Percentiles rank a stretch among this genome's conserved stretches.
Conservation (phyloP, 352 stramenopile species). For the Globisporangium polare region DNA sequence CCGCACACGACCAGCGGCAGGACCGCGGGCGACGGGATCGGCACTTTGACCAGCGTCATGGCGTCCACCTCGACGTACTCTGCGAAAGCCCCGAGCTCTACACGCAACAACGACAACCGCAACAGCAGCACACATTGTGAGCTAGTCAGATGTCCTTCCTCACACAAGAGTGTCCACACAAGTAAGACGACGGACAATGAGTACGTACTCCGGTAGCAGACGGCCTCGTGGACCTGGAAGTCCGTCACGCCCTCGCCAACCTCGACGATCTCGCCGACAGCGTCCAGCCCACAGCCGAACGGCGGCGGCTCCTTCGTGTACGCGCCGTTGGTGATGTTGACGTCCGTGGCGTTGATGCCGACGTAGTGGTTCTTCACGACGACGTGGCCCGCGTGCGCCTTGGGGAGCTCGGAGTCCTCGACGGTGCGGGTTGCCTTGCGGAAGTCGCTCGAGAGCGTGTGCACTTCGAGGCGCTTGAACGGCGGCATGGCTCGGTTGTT, state of each 20-base stretch:
- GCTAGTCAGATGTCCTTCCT: background rate
- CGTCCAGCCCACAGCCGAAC: slow-evolving; percentile 43
- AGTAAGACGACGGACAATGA: background rate
- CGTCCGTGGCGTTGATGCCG: slow-evolving; percentile 56
- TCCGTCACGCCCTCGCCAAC: slow-evolving; percentile 41
- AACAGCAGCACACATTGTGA: background rate
- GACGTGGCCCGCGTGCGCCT: slow-evolving; percentile 20
- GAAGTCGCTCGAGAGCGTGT: slow-evolving; percentile 38
- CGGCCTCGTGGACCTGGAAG: slow-evolving; percentile 40
- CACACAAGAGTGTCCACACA: background rate
- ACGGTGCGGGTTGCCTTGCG: slow-evolving; percentile 30
- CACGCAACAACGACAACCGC: background rate
- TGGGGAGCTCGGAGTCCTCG: slow-evolving; percentile 22
- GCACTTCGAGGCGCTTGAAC: slow-evolving; percentile 34
- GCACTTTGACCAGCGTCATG: slow-evolving; percentile 27
- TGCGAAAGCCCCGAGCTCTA: slow-evolving; percentile 46
- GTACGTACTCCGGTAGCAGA: slow-evolving; percentile 38
- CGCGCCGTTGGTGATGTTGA: slow-evolving; percentile 52
- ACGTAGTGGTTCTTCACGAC: slow-evolving; percentile 52
- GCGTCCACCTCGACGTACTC: slow-evolving; percentile 43
- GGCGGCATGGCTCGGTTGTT: slow-evolving; percentile 17
- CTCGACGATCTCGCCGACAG: slow-evolving; percentile 31
- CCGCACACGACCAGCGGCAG: slow-evolving; percentile 39
- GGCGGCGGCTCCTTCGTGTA: slow-evolving; percentile 34
- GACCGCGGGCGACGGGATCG: slow-evolving; percentile 9